A percentile compares a stretch with the other conserved stretches of the same genome.
Conservation (phyloP, 1,284 basidiomycete species). For the Malassezia restricta region DNA sequence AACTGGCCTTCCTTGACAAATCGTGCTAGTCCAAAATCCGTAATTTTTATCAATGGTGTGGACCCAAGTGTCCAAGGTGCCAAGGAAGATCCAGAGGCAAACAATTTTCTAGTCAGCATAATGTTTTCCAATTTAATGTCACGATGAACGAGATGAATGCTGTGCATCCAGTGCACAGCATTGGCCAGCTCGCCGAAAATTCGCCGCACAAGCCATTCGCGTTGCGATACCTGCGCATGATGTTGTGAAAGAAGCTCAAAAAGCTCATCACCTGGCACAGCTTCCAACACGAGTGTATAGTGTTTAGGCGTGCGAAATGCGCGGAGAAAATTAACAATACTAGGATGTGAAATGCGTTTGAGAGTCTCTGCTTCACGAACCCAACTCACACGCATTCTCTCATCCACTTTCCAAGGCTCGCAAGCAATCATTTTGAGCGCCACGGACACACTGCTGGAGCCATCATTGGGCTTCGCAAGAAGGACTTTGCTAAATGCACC, state of each 20-base stretch:
- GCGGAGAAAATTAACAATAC: slow-evolving; percentile 62
- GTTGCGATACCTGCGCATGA: slow-evolving; percentile 51
- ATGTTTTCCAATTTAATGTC: slow-evolving; percentile 80
- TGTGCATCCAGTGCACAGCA: slow-evolving; percentile 80
- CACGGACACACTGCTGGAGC: slow-evolving; percentile 50
- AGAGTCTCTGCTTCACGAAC: slow-evolving; percentile 76
- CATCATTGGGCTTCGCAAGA: slow-evolving; percentile 14
- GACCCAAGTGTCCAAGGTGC: slow-evolving; percentile 41
- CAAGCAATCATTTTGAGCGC: slow-evolving; percentile 74
- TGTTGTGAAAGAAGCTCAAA: slow-evolving; percentile 60
- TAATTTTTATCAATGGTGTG: slow-evolving; percentile 65
- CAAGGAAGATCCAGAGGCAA: slow-evolving; percentile 13
- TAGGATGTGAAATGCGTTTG: slow-evolving; percentile 72
- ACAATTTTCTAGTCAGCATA: slow-evolving; percentile 30
- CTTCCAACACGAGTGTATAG: slow-evolving; percentile 70
- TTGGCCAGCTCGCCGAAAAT: slow-evolving; percentile 68
- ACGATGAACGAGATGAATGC: slow-evolving; percentile 71
- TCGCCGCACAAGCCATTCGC: slow-evolving; percentile 57
- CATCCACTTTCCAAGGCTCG: slow-evolving; percentile 52
- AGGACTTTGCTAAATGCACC: slow-evolving; percentile 44
- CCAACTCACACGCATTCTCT: slow-evolving; percentile 69
- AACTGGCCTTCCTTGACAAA: slow-evolving; percentile 65
- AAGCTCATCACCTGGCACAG: slow-evolving; percentile 68
- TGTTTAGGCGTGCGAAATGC: slow-evolving; percentile 63
- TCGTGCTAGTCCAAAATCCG: slow-evolving; percentile 78